Percentiles rank a stretch among this genome's conserved stretches.
These are phyloP conservation scores for Sphaerobolus stellatus DNA, from an alignment of 1,284 basidiomycete species.

Conservation along the genomic window DNA sequence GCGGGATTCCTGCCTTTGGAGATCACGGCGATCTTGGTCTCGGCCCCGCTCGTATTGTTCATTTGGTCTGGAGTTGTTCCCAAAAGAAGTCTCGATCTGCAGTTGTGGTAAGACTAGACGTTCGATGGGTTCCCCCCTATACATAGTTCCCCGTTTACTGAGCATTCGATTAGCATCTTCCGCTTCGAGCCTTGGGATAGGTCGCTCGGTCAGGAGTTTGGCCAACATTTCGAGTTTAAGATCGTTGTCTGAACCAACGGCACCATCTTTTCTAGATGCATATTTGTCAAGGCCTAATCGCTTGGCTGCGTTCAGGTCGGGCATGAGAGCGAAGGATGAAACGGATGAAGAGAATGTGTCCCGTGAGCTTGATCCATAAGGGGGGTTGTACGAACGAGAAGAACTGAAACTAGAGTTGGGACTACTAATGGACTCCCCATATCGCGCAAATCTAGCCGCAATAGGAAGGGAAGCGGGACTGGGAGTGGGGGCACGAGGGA, in stretches of 20 bases:
- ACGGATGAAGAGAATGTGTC: neutral
- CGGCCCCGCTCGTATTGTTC: too few species aligned
- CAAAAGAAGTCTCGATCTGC: too few species aligned
- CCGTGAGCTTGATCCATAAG: neutral
- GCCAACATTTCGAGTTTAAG: conserved; percentile 5
- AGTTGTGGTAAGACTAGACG: too few species aligned
- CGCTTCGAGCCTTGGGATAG: too few species aligned
- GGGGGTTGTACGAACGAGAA: neutral
- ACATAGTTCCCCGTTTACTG: neutral
- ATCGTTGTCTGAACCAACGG: neutral
- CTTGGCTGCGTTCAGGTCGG: conserved; percentile 3
- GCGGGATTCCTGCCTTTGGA: too few species aligned
- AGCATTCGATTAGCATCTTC: neutral
- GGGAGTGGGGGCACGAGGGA: neutral
- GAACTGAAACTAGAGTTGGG: neutral
- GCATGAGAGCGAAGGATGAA: conserved; percentile 1
- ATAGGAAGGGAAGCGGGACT: neutral
- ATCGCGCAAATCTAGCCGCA: neutral
- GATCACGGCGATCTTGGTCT: too few species aligned
- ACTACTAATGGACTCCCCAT: too few species aligned
- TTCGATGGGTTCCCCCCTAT: too few species aligned
- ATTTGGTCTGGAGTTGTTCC: too few species aligned
- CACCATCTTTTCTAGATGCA: neutral
- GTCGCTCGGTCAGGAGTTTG: too few species aligned
- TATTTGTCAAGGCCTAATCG: conserved; percentile 5